These are phyloP conservation scores for Cladosporium velox DNA, from an alignment of 2,329 filamentous ascomycete species.

Conservation along the genomic window DNA sequence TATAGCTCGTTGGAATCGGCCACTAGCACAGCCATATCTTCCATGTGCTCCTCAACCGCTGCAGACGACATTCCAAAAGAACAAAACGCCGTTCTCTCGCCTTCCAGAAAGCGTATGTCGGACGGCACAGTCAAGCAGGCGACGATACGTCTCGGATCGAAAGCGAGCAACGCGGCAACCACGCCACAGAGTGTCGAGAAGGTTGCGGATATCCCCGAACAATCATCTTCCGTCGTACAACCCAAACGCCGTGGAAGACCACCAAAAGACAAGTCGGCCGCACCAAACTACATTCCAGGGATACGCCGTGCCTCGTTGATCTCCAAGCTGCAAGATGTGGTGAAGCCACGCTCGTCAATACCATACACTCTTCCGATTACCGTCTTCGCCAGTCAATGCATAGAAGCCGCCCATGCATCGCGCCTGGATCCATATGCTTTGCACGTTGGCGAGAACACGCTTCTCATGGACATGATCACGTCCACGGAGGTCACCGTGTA, in stretches of 20 bases:
- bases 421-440: slow-evolving; percentile 86
- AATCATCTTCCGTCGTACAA: slow-evolving; percentile 13
- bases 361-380: slow-evolving; percentile 69
- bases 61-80: slow-evolving; percentile 29
- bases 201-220: slow-evolving; percentile 4
- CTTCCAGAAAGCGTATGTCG: slow-evolving; percentile 32
- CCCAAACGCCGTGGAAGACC: slow-evolving; percentile 37
- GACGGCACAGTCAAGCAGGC: slow-evolving; percentile 34
- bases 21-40: slow-evolving; percentile 38
- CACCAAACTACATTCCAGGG: slow-evolving; percentile 24
- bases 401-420: slow-evolving; percentile 84
- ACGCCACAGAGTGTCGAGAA: slow-evolving; percentile 12
- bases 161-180: slow-evolving; percentile 1
- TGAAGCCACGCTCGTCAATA: slow-evolving; percentile 66
- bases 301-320: slow-evolving; percentile 29
- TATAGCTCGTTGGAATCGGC: slow-evolving; percentile 37
- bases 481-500: slow-evolving; percentile 91
- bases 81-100: slow-evolving; percentile 24
- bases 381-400: slow-evolving; percentile 89
- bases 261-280: slow-evolving; percentile 31
- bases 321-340: slow-evolving; percentile 29
- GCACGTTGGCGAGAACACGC: slow-evolving; percentile 78
- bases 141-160: slow-evolving; percentile 13
- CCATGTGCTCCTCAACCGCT: slow-evolving; percentile 36
- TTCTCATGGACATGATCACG: slow-evolving; percentile 80